These are phyloP conservation scores for Dactylellina parvicollis DNA, from an alignment of 2,329 filamentous ascomycete genomes.

Conservation along the genomic window DNA sequence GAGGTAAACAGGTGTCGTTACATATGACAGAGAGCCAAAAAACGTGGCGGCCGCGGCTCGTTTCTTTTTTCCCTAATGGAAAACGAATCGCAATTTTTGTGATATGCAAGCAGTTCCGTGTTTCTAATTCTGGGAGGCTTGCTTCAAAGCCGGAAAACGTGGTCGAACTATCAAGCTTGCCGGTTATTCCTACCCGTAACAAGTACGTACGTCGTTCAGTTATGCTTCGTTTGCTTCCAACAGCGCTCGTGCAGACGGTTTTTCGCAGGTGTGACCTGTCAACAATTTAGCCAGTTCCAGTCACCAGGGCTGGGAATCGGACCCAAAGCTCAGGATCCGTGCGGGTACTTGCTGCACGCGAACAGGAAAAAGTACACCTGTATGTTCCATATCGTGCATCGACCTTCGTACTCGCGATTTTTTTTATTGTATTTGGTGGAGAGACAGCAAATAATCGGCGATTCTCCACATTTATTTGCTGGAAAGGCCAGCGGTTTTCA, in stretches of 20 bases:
- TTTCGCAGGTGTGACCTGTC: slow-evolving; percentile 28
- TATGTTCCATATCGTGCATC: slow-evolving; percentile 50
- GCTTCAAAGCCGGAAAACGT: slow-evolving; percentile 21
- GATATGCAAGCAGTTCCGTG: slow-evolving; percentile 25
- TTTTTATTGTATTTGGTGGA: slow-evolving; percentile 11
- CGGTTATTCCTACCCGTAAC: slow-evolving; percentile 35
- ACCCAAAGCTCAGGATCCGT: slow-evolving; percentile 53
- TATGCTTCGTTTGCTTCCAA: background rate
- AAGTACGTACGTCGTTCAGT: background rate
- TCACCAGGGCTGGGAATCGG: slow-evolving; percentile 24
- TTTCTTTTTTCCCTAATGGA: slow-evolving; percentile 14
- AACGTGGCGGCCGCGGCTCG: slow-evolving; percentile 20
- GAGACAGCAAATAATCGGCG: slow-evolving; percentile 42
- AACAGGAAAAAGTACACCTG: slow-evolving; percentile 9
- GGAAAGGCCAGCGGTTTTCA: too few species aligned
- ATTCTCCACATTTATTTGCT: slow-evolving; percentile 29
- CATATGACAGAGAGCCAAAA: background rate
- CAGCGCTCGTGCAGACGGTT: slow-evolving; percentile 5
- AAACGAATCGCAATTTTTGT: slow-evolving; percentile 19
- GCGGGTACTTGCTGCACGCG: slow-evolving; percentile 45
- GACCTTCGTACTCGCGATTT: slow-evolving; percentile 22
- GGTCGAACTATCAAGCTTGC: slow-evolving; percentile 9
- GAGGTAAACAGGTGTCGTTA: slow-evolving; percentile 1
- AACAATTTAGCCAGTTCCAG: slow-evolving; percentile 27
- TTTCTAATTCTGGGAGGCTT: slow-evolving; percentile 36